Base-by-base conservation (phyloP, 257 asterid species). In the Nicotiana noctiflora region DNA sequence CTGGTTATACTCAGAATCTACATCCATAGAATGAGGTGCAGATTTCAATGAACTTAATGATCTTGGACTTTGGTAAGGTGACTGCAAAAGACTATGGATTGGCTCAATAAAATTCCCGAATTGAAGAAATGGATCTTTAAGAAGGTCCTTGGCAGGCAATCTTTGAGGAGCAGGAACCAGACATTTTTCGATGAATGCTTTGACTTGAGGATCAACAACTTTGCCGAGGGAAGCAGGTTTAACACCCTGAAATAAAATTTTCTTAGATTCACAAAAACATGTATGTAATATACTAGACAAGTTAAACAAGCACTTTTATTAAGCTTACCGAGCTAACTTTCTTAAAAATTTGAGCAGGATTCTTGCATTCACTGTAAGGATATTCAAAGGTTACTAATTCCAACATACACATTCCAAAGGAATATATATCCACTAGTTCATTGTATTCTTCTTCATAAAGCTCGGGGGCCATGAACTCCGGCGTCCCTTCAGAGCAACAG, bases 391-490 rank as follows among this genome's bases (percentile, higher is more conserved):
- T 89, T 21, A 93, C 91, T 88, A 93, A 87, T 84, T 93, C 98
- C 92, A 93, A 34, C 83, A 93, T 82, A 87, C 98, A 91, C 97
- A 93, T 84, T 61, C 97, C 98, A 56, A 93, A 93, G 9, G 95
- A 93, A 77, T 93, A 93, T 75, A 93, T 84, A 85, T 93, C 98
- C 15, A 91, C 89, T 21, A 92, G 85, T 84, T 93, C 98, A 83
- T 90, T 91, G 25, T 93, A 93, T 81, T 92, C 92, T 88, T 93
- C 97, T 68, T 93, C 95, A 8, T 91, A 93, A 34, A 93, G 93
- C 90, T 91, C 98, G 0, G 98, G 98, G 56, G 97, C 97, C 97
- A 92, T 92, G 31, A 90, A 92, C 68, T 93, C 95, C 62, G 91
- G 91, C 67, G 89, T 88, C 5, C 88, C 90, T 88, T 51, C 49